These are phyloP conservation scores for Aspergillus olivimuriae DNA, from an alignment of 495 filamentous ascomycete species.

Conservation along the genomic window DNA sequence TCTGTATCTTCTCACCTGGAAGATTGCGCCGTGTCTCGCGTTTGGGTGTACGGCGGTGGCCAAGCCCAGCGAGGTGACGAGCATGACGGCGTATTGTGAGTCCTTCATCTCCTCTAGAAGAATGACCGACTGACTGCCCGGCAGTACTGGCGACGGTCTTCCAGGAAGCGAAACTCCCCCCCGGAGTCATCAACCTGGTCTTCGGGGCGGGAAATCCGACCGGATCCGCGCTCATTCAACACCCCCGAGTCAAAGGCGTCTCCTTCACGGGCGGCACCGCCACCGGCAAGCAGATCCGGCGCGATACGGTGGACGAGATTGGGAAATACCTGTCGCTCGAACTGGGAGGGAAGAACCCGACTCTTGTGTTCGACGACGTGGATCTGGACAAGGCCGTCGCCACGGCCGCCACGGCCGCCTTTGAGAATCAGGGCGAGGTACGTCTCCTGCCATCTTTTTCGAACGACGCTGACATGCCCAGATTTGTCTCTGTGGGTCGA, in stretches of 20 bases:
- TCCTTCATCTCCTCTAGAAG: neutral
- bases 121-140: neutral
- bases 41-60: slow-evolving; percentile 32
- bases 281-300: slow-evolving; percentile 17
- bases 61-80: slow-evolving; percentile 18
- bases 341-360: slow-evolving; percentile 34
- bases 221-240: slow-evolving; percentile 10
- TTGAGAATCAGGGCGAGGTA: slow-evolving; percentile 35
- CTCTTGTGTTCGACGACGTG: slow-evolving; percentile 33
- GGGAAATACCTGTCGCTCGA: slow-evolving; percentile 39
- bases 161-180: slow-evolving; percentile 12
- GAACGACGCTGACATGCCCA: neutral
- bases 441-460: neutral
- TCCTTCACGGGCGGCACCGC: slow-evolving; percentile 18
- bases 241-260: slow-evolving; percentile 10
- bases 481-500: slow-evolving; percentile 41
- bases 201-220: slow-evolving; percentile 10
- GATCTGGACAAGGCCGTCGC: slow-evolving; percentile 13
- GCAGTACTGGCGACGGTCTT: slow-evolving; percentile 12
- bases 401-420: slow-evolving; percentile 10
- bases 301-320: slow-evolving; percentile 31
- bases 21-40: slow-evolving; percentile 40
- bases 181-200: slow-evolving; percentile 16
- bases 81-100: slow-evolving; percentile 15
- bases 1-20: slow-evolving; percentile 21